Percentiles rank a stretch among this genome's conserved stretches.
Conservation (phyloP, 139 green algal genomes). For the Diplosphaera chodatii region DNA sequence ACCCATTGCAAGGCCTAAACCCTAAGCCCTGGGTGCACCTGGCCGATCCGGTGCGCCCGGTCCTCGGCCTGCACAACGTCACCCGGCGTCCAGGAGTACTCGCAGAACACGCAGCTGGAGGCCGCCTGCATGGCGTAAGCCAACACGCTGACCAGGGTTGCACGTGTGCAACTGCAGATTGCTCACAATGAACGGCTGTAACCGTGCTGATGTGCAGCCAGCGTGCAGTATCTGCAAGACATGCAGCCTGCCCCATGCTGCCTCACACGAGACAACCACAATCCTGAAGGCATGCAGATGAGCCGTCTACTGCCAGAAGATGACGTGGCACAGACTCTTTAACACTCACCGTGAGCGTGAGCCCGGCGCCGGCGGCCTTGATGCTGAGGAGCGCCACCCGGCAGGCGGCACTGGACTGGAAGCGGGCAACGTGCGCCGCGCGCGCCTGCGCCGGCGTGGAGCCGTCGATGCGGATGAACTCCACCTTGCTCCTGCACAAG, state of each 20-base stretch:
- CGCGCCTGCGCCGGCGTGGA: constrained; percentile 35
- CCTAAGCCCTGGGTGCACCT: constrained; percentile 10
- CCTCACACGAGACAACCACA: too few relatives aligned
- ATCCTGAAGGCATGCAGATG: too few relatives aligned
- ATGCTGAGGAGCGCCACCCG: constrained; percentile 65
- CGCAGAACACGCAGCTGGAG: constrained; percentile 55
- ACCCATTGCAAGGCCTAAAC: too few relatives aligned
- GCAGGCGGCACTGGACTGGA: constrained; percentile 41
- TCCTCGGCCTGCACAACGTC: constrained; percentile 54
- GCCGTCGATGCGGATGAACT: constrained; percentile 84
- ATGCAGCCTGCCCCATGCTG: too few relatives aligned
- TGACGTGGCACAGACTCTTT: background rate
- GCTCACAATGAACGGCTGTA: too few relatives aligned
- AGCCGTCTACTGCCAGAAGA: too few relatives aligned
- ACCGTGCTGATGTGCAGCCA: too few relatives aligned
- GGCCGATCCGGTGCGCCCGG: constrained; percentile 62
- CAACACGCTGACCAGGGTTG: too few relatives aligned
- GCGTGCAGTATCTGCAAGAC: too few relatives aligned
- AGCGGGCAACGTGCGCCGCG: constrained; percentile 38
- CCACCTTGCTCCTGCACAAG: too few relatives aligned
- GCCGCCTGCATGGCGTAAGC: constrained; percentile 3
- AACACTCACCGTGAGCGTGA: constrained; percentile 62
- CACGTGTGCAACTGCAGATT: too few relatives aligned
- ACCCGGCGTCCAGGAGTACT: constrained; percentile 54
- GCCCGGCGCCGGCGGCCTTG: constrained; percentile 66